Evolutionary conservation across 306 rosid species (phyloP).

Genomic region (Corylus americana): DNA sequence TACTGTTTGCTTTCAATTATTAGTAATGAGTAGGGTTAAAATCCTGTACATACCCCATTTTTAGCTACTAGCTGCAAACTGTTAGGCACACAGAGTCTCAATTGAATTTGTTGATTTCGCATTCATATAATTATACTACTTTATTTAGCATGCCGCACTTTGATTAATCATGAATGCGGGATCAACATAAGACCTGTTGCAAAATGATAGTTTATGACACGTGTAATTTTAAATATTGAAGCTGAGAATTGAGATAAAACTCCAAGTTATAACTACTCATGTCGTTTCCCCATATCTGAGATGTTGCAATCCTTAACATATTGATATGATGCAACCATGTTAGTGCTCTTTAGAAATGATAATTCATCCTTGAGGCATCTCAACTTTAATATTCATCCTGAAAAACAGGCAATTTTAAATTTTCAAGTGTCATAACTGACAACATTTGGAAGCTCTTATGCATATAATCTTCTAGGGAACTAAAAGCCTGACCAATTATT

Average conservation of each 20-base stretch:
- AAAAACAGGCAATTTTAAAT: not conserved
- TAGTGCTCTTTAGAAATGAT: no score
- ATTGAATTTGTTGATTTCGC: not conserved
- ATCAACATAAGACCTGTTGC: not conserved
- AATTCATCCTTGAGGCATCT: not conserved
- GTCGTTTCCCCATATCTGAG: slow-evolving; percentile 2
- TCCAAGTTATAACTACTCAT: not conserved
- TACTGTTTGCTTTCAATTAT: not conserved
- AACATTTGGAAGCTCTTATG: not conserved
- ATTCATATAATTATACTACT: not conserved
- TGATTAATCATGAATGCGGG: not conserved
- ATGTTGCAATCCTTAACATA: slow-evolving; percentile 3
- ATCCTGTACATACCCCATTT: slow-evolving; percentile 1
- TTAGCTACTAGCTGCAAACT: slow-evolving; percentile 4
- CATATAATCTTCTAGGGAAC: not conserved
- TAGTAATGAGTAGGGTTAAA: slow-evolving; percentile 15
- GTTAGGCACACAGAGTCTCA: slow-evolving; percentile 16
- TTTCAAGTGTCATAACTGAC: not conserved
- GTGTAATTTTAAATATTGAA: not conserved
- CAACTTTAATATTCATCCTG: not conserved
- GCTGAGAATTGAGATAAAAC: not conserved
- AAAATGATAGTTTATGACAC: slow-evolving; percentile 5
- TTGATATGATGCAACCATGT: not conserved
- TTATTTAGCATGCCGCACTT: not conserved
- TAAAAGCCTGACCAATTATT: not conserved